These are phyloP conservation scores for Alternaria angustiovoidea DNA, from an alignment of 2,329 filamentous ascomycete species.

Conservation along the genomic window DNA sequence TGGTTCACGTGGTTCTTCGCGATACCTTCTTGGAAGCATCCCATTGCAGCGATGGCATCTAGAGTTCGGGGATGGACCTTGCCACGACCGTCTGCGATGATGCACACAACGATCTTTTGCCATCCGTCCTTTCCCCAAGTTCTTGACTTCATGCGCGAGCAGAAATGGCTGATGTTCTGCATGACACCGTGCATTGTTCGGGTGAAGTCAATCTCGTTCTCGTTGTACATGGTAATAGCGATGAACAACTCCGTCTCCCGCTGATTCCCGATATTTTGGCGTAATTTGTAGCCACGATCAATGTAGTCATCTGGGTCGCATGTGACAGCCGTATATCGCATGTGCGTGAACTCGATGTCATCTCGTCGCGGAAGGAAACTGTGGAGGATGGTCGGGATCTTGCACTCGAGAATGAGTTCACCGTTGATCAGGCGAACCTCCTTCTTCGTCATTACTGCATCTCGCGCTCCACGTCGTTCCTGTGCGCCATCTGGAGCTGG, in stretches of 20 bases:
- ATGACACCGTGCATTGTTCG: conserved; percentile 98
- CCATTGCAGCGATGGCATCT: conserved; percentile 94
- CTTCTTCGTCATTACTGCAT: conserved; percentile 88
- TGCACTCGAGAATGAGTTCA: conserved; percentile 96
- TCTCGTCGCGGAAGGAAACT: conserved; percentile 93
- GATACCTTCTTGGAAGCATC: conserved; percentile 97
- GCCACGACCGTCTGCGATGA: conserved; percentile 92
- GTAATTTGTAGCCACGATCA: conserved; percentile 85
- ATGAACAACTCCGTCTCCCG: conserved; percentile 96
- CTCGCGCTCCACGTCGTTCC: conserved; percentile 83
- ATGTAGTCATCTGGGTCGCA: conserved; percentile 96
- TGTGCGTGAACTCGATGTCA: conserved; percentile 96
- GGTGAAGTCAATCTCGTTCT: conserved; percentile 95
- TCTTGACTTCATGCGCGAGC: conserved; percentile 86
- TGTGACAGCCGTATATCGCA: conserved; percentile 98
- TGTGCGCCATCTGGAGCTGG: conserved; percentile 88
- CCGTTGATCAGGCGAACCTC: conserved; percentile 97
- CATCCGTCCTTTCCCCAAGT: conserved; percentile 98
- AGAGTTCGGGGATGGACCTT: conserved; percentile 93
- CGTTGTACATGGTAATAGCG: conserved; percentile 99
- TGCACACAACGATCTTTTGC: conserved; percentile 99
- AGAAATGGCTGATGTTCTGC: conserved; percentile 98
- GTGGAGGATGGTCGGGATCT: conserved; percentile 97
- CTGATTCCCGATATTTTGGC: conserved; percentile 87
- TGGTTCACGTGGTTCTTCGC: conserved; percentile 99